Percentiles rank a stretch among this genome's conserved stretches.
Evolutionary conservation across 2,329 filamentous ascomycete genomes (phyloP).

Genomic region (Aspergillus carbonarius): DNA sequence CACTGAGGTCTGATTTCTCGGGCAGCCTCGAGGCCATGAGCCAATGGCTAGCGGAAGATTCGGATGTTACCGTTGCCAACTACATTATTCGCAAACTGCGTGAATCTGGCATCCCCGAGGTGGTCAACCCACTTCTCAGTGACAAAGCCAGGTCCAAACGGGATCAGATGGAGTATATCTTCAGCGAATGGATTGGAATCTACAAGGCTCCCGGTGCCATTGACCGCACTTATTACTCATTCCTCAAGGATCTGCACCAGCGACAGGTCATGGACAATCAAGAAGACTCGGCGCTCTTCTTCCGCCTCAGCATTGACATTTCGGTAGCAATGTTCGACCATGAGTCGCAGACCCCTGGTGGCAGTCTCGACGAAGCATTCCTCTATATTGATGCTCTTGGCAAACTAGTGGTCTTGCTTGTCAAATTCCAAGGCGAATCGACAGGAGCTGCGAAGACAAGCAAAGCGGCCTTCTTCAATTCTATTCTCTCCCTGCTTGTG

Average conservation of each 20-base stretch:
- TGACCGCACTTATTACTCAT: slow-evolving; percentile 69
- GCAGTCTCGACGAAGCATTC: slow-evolving; percentile 60
- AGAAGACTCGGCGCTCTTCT: slow-evolving; percentile 76
- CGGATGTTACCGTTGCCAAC: slow-evolving; percentile 63
- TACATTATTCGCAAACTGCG: slow-evolving; percentile 67
- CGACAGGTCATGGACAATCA: slow-evolving; percentile 69
- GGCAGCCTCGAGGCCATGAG: slow-evolving; percentile 78
- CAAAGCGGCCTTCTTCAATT: slow-evolving; percentile 72
- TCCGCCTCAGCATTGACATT: slow-evolving; percentile 76
- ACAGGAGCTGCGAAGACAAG: slow-evolving; percentile 59
- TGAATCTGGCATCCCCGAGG: slow-evolving; percentile 56
- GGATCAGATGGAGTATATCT: slow-evolving; percentile 90
- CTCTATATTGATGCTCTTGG: slow-evolving; percentile 76
- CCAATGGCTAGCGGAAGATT: slow-evolving; percentile 75
- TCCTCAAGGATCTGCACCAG: slow-evolving; percentile 80
- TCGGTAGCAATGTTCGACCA: slow-evolving; percentile 78
- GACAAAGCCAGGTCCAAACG: slow-evolving; percentile 62
- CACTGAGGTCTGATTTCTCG: slow-evolving; percentile 81
- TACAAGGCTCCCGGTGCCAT: slow-evolving; percentile 74
- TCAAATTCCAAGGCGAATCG: slow-evolving; percentile 67
- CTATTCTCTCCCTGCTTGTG: slow-evolving; percentile 72
- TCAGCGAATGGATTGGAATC: slow-evolving; percentile 90
- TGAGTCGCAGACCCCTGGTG: slow-evolving; percentile 59
- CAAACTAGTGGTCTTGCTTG: slow-evolving; percentile 73
- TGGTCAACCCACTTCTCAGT: slow-evolving; percentile 54